Base-by-base conservation (phyloP, 2,329 filamentous ascomycete genomes). In the Penicillium sp. region DNA sequence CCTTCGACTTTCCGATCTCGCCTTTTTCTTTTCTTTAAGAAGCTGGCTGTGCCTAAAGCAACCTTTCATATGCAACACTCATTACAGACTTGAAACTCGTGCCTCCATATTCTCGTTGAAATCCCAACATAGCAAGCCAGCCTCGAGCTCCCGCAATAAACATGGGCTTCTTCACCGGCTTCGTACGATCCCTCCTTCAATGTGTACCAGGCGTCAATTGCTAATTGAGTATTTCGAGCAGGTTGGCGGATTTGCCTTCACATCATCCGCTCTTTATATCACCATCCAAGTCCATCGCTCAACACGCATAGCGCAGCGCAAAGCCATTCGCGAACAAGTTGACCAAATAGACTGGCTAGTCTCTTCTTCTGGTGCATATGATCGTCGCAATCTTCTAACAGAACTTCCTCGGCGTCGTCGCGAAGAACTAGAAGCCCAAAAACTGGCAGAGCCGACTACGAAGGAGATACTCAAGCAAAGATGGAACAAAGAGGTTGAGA, bases 211-310 rank as follows among this genome's bases (percentile, higher is more conserved):
- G 11, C 31, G n/a, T n/a, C 24, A 43, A 29, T 40, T 8, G 47
- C 50, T 61, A 58, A 60, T 16, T 7, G 14, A 7, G 13, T 14
- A 46, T 24, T 21, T 40, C 24, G 4, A 44, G 54, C 61, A 92
- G 88, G 84, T 88, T 60, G 87, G 88, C 67, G 89, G 89, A 62
- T 83, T 90, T 52, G 88, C 89, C 60, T 79, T 93, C 56, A 92
- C 89, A 45, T 83, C 90, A 56, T 86, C 86, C 41, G 68, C 89
- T 55, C 83, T 89, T 65, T 92, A 91, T 74, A 79, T 92, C 51
- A 85, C 86, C 45, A 76, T 90, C 32, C 81, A 88, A 67, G 78
- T 87, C 18, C 88, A 92, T 75, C 83, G 86, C 63, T 83, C 83
- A 58, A 88, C 83, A 69, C 86, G 89, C n/a, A 63, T 72, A 29